Percentiles rank a stretch among this genome's conserved stretches.
These are phyloP conservation scores for Euryodendron excelsum DNA, from an alignment of 148 eudicot genomes.

Conservation along the genomic window DNA sequence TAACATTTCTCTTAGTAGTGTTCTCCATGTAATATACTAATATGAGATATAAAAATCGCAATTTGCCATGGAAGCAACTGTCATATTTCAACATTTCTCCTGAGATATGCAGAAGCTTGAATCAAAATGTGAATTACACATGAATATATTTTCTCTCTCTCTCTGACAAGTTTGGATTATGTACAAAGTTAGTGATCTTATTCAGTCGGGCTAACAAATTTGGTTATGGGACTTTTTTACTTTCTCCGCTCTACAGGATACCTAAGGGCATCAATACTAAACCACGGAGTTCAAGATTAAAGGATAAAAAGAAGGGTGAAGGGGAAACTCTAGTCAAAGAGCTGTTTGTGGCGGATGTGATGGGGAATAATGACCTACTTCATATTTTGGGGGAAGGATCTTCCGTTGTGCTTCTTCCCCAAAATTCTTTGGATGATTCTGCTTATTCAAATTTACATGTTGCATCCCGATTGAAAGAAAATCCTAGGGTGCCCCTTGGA, in stretches of 20 bases:
- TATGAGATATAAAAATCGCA: not conserved
- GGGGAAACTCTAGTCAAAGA: conserved; percentile 82
- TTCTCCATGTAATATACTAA: too few relatives aligned
- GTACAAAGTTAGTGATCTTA: not conserved
- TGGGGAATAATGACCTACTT: conserved; percentile 70
- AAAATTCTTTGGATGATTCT: conserved; percentile 56
- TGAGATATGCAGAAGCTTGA: not conserved
- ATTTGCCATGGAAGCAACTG: not conserved
- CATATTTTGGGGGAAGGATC: conserved; percentile 72
- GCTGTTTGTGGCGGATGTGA: conserved; percentile 73
- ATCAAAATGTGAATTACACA: not conserved
- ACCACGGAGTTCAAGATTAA: conserved; percentile 90
- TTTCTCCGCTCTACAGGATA: conserved; percentile 32
- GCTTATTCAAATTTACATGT: conserved; percentile 45
- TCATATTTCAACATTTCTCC: not conserved
- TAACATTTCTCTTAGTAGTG: not conserved
- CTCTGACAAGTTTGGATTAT: not conserved
- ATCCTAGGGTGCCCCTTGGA: conserved; percentile 46
- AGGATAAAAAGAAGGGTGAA: conserved; percentile 81
- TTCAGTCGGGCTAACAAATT: not conserved
- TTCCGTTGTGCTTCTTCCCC: conserved; percentile 75
- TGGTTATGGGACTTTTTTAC: not conserved
- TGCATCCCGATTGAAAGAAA: conserved; percentile 42
- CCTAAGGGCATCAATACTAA: conserved; percentile 43
- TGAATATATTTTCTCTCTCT: not conserved